A percentile compares a stretch with the other conserved stretches of the same genome.
Evolutionary conservation across 2,329 filamentous ascomycete genomes (phyloP).

Genomic region (Waltergamsia citrina): DNA sequence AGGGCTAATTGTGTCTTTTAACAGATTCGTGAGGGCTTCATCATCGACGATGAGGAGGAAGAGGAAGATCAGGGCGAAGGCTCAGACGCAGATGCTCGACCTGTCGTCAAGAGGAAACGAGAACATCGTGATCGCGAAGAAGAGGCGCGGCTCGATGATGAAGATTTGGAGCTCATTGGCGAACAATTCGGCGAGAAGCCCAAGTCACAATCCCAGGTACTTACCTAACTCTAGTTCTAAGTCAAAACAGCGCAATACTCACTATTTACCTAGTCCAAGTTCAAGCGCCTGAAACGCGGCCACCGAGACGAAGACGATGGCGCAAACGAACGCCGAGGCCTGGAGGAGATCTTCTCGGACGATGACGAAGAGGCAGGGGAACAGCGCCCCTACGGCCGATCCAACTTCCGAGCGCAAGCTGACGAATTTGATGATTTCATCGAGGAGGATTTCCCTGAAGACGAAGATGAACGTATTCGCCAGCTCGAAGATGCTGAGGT

Average conservation of each 20-base stretch:
- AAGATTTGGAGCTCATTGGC: conserved; percentile 91
- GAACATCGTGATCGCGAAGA: conserved; percentile 67
- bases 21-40: conserved; percentile 88
- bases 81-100: conserved; percentile 40
- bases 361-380: conserved; percentile 71
- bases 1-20: conserved; percentile 5
- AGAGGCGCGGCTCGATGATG: conserved; percentile 86
- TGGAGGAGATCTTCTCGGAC: conserved; percentile 92
- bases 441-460: conserved; percentile 86
- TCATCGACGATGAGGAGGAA: conserved; percentile 84
- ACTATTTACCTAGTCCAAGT: conserved; percentile 56
- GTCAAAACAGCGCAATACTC: not conserved
- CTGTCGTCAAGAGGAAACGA: conserved; percentile 62
- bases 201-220: conserved; percentile 60
- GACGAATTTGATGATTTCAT: conserved; percentile 95
- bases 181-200: conserved; percentile 60
- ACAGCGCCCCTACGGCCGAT: conserved; percentile 39
- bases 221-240: not conserved
- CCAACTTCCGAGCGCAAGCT: conserved; percentile 48
- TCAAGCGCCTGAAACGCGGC: conserved; percentile 92
- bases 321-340: conserved; percentile 55
- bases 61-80: conserved; percentile 58
- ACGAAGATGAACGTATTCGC: conserved; percentile 67
- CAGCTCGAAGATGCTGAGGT: conserved; percentile 84
- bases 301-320: conserved; percentile 66